These are phyloP conservation scores for Diospyros kaki DNA, from an alignment of 148 eudicot genomes.

Conservation along the genomic window DNA sequence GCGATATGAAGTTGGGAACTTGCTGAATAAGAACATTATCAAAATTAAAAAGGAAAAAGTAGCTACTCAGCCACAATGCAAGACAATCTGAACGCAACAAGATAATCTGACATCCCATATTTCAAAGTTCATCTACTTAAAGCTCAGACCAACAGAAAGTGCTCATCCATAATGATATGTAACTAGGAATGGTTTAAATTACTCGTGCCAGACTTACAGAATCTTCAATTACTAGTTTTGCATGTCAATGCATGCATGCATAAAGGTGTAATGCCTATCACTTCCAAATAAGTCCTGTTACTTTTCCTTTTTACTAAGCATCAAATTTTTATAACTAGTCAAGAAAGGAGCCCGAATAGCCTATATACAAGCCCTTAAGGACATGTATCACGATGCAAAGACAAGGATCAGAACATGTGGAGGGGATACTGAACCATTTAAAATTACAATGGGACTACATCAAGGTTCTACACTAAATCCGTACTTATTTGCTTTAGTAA, in stretches of 20 bases:
- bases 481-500: too few relatives aligned
- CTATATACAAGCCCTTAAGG: too few relatives aligned
- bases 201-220: neutral
- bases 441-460: too few relatives aligned
- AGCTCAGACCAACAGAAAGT: neutral
- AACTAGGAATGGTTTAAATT: neutral
- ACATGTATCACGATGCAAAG: too few relatives aligned
- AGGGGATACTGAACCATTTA: too few relatives aligned
- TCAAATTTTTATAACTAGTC: neutral
- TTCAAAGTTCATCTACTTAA: neutral
- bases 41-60: conserved; percentile 14
- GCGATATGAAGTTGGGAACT: conserved; percentile 70
- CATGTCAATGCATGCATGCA: neutral
- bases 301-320: neutral
- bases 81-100: neutral
- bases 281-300: neutral
- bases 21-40: conserved; percentile 42
- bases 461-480: too few relatives aligned
- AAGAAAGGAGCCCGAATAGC: too few relatives aligned
- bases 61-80: neutral
- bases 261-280: neutral
- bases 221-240: neutral
- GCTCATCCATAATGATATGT: neutral
- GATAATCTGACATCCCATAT: neutral
- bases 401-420: too few relatives aligned